Conservation (phyloP, 352 stramenopile species). For the Phytopythium aichiense region DNA sequence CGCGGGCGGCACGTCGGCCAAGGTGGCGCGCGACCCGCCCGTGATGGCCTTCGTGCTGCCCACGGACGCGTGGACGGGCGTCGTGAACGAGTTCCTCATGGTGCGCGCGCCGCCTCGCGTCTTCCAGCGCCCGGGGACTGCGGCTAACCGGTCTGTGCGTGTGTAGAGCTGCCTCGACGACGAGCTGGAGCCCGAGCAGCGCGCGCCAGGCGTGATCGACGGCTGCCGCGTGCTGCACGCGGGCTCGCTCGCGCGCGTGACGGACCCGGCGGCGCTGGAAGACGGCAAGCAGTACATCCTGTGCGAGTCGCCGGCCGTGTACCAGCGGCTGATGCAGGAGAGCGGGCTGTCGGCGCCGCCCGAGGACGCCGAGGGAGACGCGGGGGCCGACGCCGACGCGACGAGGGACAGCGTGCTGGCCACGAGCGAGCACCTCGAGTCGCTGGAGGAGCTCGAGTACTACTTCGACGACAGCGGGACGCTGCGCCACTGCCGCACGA, state of each 20-base stretch:
- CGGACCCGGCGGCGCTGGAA: constrained; percentile 33
- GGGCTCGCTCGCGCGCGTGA: constrained; percentile 36
- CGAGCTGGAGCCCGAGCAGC: constrained; percentile 61
- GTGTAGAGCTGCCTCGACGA: constrained; percentile 69
- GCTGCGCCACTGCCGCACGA: constrained; percentile 63
- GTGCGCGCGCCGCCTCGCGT: constrained; percentile 18
- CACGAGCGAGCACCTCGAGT: constrained; percentile 60
- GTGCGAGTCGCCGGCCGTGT: constrained; percentile 35
- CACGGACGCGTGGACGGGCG: constrained; percentile 48
- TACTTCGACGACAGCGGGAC: constrained; percentile 72
- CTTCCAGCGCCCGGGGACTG: too few relatives aligned
- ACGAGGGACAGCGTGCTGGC: constrained; percentile 34
- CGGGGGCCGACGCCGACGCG: constrained; percentile 10
- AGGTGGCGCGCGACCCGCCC: constrained; percentile 27
- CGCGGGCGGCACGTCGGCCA: constrained; percentile 17
- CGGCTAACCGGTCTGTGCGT: constrained; percentile 7
- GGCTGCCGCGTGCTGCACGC: constrained; percentile 55
- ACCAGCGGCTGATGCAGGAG: constrained; percentile 36
- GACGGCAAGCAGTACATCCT: constrained; percentile 78
- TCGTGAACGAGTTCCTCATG: constrained; percentile 84
- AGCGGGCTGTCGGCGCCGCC: constrained; percentile 28
- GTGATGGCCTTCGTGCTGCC: constrained; percentile 65
- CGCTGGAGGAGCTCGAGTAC: constrained; percentile 71
- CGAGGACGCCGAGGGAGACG: neutral
- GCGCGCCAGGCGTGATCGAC: constrained; percentile 48